Base-by-base conservation (phyloP, 441 rosid species). In the Eutrema salsugineum region DNA sequence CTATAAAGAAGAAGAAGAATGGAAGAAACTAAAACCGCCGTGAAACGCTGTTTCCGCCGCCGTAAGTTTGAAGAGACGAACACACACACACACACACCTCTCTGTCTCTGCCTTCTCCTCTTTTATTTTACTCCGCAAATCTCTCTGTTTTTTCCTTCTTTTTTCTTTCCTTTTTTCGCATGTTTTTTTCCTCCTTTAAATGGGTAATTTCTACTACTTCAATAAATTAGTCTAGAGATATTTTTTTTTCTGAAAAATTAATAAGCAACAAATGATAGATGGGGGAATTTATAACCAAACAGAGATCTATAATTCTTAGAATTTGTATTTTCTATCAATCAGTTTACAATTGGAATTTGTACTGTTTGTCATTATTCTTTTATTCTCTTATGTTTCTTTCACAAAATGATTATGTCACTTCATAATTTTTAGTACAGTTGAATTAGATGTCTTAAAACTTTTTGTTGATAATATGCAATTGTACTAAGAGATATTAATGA, bases 121-220 rank as follows among this genome's bases (percentile, higher is more conserved):
- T 65, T 65, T 59, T 72, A 36, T 38, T 36, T 27, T 43, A 58
- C 67, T 66, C 77, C 77, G 27, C 74, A 76, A 53, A 27, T 77
- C 49, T 39, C 69, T 47, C 19, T 56, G 30, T 59, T 67, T 38
- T 33, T 24, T 76, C 50, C 28, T 75, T 72, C 8, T 49, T 63
- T 35, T 28, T 74, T 53, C 36, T 77, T 73, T 27, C 76, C 55
- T 42, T 68, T 73, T 19, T 11, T 1, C 19, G 61, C 66, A 48
- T 72, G 75, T 64, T 80, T 79, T 81, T 80, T 78, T 81, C 76
- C 69, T 72, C 80, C 84, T 78, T 78, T 72, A 68, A 64, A 77
- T 67, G 66, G 67, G 35, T 55, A 72, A 20, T 51, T 56, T 42
- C 39, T 16, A 15, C 38, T 24, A 22, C 54, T 42, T 50, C 38